Base-by-base conservation (phyloP, 1,139 yeast genomes). In the Meyerozyma sp. region DNA sequence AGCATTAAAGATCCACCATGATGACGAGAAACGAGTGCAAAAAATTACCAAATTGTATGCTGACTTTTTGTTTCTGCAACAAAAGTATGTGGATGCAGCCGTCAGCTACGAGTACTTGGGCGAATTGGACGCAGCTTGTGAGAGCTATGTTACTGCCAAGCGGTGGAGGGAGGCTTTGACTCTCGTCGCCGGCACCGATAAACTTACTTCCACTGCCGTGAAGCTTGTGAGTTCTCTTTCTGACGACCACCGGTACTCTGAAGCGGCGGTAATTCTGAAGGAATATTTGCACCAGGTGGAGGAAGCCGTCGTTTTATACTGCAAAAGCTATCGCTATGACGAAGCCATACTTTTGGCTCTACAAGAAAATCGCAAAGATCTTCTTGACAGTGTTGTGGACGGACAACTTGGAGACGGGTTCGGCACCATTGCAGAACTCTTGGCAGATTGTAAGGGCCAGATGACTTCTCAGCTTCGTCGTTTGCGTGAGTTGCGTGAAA, bases 361-460 rank as follows among this genome's bases (percentile, higher is more conserved):
- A 8, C 67, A 65, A 41, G 70, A 75, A 40, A 56, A 61, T 2
- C 65, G 62, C 46, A 48, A 62, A 0, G 80, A 79, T 18, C 62
- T 84, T 30, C 58, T 87, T 29, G 81, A 75, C 42, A 63, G 73
- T 2, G 65, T 84, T 10, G 77, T 91, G 40, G 95, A 88, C 53
- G 79, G 82, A 2, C 87, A 83, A 35, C 66, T 93, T 37, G 81
- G 84, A 42, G 98, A 93, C 61, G 94, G 95, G 1, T 94, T 90
- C 63, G 95, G 94, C 49, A 73, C 79, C 0, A 74, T 90, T 51
- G 93, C 95, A 2, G 98, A 94, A 62, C 71, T 93, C 32, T 66
- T 91, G 41, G 94, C 97, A 11, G 99, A 94, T 61, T 93, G 97
- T 67, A 82, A 80, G 55, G 81, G 85, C 9, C 99, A 94, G 68